Percentiles rank a stretch among this genome's conserved stretches.
Conservation (phyloP, 805 yeast genomes). For the Tetrapisispora phaffii region DNA sequence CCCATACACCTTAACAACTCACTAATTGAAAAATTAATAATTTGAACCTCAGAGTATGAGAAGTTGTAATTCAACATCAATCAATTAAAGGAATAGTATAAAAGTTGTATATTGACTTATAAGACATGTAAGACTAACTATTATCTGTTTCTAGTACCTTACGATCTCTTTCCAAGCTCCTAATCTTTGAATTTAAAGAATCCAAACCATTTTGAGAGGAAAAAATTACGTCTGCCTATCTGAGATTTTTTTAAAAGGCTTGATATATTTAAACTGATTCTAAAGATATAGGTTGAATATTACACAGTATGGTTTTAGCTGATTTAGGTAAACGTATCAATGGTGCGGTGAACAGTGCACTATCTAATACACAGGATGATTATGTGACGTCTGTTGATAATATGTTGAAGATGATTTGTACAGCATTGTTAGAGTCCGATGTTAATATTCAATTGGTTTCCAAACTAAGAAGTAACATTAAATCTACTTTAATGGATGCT, state of each 20-base stretch:
- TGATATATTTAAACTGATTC: too few relatives aligned
- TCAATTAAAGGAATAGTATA: too few relatives aligned
- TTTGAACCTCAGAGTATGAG: background rate
- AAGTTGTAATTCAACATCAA: background rate
- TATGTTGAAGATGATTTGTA: constrained; percentile 79
- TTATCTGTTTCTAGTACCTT: too few relatives aligned
- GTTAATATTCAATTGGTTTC: constrained; percentile 83
- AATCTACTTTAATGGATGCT: constrained; percentile 43
- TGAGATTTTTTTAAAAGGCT: too few relatives aligned
- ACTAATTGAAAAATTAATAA: background rate
- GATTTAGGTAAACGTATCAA: constrained; percentile 72
- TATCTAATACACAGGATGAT: constrained; percentile 49
- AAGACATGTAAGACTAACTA: too few relatives aligned
- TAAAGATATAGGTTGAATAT: too few relatives aligned
- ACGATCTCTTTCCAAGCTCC: too few relatives aligned
- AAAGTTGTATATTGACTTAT: too few relatives aligned
- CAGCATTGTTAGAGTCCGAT: constrained; percentile 88
- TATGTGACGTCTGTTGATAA: constrained; percentile 48
- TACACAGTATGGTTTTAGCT: constrained; percentile 64
- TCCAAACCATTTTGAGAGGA: too few relatives aligned
- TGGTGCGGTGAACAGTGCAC: constrained; percentile 57
- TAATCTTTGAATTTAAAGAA: too few relatives aligned
- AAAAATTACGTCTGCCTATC: too few relatives aligned
- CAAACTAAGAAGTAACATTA: constrained; percentile 61
- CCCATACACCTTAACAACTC: background rate